A percentile compares a stretch with the other conserved stretches of the same genome.
These are phyloP conservation scores for Sporothrix pallida DNA, from an alignment of 2,329 filamentous ascomycete species.

Conservation along the genomic window DNA sequence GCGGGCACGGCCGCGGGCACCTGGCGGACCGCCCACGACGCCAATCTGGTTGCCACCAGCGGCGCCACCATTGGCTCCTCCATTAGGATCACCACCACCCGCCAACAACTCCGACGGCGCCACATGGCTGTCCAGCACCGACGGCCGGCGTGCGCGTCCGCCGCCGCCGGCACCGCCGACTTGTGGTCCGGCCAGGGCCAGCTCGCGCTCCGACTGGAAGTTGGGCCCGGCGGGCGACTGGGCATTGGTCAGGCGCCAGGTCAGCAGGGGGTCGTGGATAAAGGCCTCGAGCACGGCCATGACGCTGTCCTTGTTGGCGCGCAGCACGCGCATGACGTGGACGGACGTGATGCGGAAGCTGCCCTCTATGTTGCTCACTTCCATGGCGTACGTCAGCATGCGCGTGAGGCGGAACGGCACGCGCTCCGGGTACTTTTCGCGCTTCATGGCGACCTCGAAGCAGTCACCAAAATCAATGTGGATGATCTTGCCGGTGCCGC, in stretches of 20 bases:
- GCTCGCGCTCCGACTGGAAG: slow-evolving; percentile 66
- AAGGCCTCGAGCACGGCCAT: slow-evolving; percentile 99
- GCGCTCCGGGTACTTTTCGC: slow-evolving; percentile 96
- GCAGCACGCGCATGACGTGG: slow-evolving; percentile 94
- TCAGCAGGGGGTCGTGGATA: slow-evolving; percentile 98
- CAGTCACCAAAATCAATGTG: slow-evolving; percentile 99
- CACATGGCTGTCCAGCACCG: slow-evolving; percentile 69
- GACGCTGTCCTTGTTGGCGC: slow-evolving; percentile 96
- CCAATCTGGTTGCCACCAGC: slow-evolving; percentile 39
- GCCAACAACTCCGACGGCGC: slow-evolving; percentile 65
- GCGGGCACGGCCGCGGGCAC: slow-evolving; percentile 57
- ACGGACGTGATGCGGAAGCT: slow-evolving; percentile 98
- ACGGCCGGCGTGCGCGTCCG: slow-evolving; percentile 66
- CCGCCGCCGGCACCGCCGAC: slow-evolving; percentile 45
- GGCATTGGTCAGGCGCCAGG: slow-evolving; percentile 81
- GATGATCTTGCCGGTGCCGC: slow-evolving; percentile 93
- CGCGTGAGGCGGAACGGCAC: slow-evolving; percentile 97
- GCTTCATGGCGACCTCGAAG: slow-evolving; percentile 99
- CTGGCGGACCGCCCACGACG: slow-evolving; percentile 55
- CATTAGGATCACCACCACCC: slow-evolving; percentile 4
- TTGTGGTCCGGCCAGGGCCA: slow-evolving; percentile 54
- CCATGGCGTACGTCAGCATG: slow-evolving; percentile 99
- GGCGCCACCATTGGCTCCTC: slow-evolving; percentile 29
- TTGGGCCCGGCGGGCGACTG: slow-evolving; percentile 69
- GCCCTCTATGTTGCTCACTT: slow-evolving; percentile 99